Conservation (phyloP, 1,284 basidiomycete species). For the Rhodotorula sp. region DNA sequence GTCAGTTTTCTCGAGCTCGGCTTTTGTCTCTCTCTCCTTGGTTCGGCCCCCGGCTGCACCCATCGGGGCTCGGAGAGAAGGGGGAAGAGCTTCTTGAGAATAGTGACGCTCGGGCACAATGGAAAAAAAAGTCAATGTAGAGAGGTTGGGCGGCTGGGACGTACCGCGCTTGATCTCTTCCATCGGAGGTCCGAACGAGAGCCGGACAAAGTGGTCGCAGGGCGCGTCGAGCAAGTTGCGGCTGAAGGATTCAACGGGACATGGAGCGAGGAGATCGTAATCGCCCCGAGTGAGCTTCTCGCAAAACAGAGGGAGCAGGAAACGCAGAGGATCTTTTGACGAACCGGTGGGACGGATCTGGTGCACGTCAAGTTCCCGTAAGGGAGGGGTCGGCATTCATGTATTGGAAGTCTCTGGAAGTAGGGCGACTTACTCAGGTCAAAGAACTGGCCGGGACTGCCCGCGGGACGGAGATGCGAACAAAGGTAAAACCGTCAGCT, state of each 20-base stretch:
- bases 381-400: not conserved
- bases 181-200: constrained; percentile 77
- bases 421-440: constrained; percentile 66
- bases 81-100: no score
- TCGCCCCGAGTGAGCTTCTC: no score
- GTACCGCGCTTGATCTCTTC: constrained; percentile 74
- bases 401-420: not conserved
- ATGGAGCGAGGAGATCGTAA: not conserved
- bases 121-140: not conserved
- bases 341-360: constrained; percentile 53
- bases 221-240: constrained; percentile 80
- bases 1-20: no score
- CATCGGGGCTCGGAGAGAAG: no score
- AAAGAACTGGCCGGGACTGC: constrained; percentile 27
- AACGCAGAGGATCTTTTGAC: not conserved
- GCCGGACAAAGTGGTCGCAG: constrained; percentile 80
- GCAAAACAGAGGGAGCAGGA: not conserved
- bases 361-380: constrained; percentile 45
- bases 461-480: not conserved
- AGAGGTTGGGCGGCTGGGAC: constrained; percentile 37
- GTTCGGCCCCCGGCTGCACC: no score
- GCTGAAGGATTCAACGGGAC: constrained; percentile 6
- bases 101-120: no score
- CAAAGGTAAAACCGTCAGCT: no score
- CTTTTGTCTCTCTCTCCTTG: no score